Evolutionary conservation across 306 rosid genomes (phyloP), one percentile per base, ranked within the genome.

Genomic region (Casuarina equisetifolia): DNA sequence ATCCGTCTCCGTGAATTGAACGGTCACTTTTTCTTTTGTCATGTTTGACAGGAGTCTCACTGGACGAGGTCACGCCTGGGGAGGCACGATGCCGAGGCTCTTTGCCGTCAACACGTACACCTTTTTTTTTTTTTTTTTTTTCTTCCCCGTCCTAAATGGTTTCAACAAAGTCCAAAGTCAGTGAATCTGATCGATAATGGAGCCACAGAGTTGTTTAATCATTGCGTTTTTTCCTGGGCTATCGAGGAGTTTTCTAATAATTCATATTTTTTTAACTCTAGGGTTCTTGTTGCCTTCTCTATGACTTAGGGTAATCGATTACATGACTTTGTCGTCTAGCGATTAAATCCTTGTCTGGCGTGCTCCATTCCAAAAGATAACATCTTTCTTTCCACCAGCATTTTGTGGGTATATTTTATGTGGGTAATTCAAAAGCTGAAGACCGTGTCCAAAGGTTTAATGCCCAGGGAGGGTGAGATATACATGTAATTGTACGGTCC

Each of bases 1-100:
- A 17, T 16, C 4, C 67, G 93, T 78, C 93, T 76, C 88, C 20
- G 75, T 89, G 89, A 89, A 91, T 69, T 91, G 97, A 80, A 91
- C 92, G 80, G 86, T 82, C 83, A 78, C 67, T 48, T 9, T 19
- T 67, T 46, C 13, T 55, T 69, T 40, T 32, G 45, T 20, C 1
- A 10, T 51, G 32, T 74, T 48, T 73, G 64, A 58, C 64, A 9
- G 78, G 68, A 19, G 12, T 64, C 35, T 7, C 20, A 10, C 43
- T 70, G 35, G 39, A 75, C 71, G 11, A 8, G 51, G 75, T 74
- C 82, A 84, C 68, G n/a, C 58, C 5, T 20, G 72, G 79, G 84
- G 76, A 80, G 78, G 82, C 79, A 42, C 63, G 1, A 76, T 75
- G 55, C 12, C 46, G 71, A 52, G 61, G 38, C 42, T 73, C 35